These are phyloP conservation scores for Colletotrichum endophyticum DNA, from an alignment of 2,329 filamentous ascomycete species.

Conservation along the genomic window DNA sequence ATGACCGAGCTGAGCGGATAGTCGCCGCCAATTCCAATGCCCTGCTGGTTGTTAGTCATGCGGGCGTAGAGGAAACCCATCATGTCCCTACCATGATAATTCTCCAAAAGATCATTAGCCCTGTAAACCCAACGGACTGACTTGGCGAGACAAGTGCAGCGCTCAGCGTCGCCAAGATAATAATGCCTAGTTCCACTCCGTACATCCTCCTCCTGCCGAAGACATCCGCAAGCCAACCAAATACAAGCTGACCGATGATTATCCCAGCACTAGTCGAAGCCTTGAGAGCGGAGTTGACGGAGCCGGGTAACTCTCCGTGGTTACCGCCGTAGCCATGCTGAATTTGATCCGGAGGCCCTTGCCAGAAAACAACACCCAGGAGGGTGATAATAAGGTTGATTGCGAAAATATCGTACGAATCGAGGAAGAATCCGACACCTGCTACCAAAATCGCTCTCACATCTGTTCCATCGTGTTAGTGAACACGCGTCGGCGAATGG, in stretches of 20 bases:
- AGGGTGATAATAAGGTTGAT: slow-evolving; percentile 76
- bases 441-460: slow-evolving; percentile 77
- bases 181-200: slow-evolving; percentile 75
- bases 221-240: slow-evolving; percentile 78
- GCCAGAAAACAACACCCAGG: slow-evolving; percentile 79
- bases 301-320: slow-evolving; percentile 62
- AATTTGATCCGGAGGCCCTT: slow-evolving; percentile 39
- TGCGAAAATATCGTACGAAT: slow-evolving; percentile 83
- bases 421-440: slow-evolving; percentile 83
- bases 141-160: slow-evolving; percentile 69
- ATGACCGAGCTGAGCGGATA: slow-evolving; percentile 84
- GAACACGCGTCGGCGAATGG: slow-evolving; percentile 2
- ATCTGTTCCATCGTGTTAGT: slow-evolving; percentile 42
- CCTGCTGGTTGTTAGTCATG: slow-evolving; percentile 38
- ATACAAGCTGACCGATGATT: slow-evolving; percentile 77
- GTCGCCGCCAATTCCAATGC: slow-evolving; percentile 80
- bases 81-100: slow-evolving; percentile 66
- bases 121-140: slow-evolving; percentile 62
- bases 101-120: slow-evolving; percentile 75
- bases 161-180: slow-evolving; percentile 72
- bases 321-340: slow-evolving; percentile 54
- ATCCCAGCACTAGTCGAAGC: slow-evolving; percentile 82
- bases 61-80: neutral
- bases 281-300: slow-evolving; percentile 77
- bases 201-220: slow-evolving; percentile 84